Base-by-base conservation (phyloP, 1,284 basidiomycete genomes). In the Clitocybe nebularis region DNA sequence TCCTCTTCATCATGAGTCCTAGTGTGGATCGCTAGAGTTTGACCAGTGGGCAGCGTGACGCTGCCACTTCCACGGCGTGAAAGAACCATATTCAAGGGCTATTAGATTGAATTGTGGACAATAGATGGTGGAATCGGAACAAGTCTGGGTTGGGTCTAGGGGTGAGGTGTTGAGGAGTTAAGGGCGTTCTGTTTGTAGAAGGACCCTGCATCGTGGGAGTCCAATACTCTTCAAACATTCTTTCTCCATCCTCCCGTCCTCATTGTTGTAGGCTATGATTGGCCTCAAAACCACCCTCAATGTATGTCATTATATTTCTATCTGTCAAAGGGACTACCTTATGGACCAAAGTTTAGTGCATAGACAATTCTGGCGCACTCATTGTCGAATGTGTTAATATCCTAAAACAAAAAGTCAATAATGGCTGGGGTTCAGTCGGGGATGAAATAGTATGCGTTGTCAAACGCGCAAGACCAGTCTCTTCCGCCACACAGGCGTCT, bases 371-470 rank as follows among this genome's bases (percentile, higher is more conserved):
- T n/a, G 95, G 95, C 44, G 95, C 91, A 2, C 75, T 98, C 49
- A 72, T 96, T 46, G 88, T 95, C 29, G 95, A 98, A 72, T 96
- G 94, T 59, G 92, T 99, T 64, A 97, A 99, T 63, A 84, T 99
- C 16, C 75, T 98, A 47, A 96, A 97, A 68, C 85, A 91, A 66
- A 98, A 97, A 69, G 90, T 91, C 70, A 77, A 92, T 79, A 77
- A 90, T 69, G 79, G 96, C 60, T 82, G 77, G 75, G 85, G 82
- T 44, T 73, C 75, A 28, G 78, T 85, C 50, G 95, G 95, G 36
- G 96, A 99, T 69, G 95, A 98, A 66, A 93, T 98, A 48, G 93
- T 97, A 48, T 94, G 93, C 46, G 94, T 99, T 45, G 84, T 99
- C 52, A 91, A 96, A 63, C 83, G 84, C 51, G 95, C 96, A 3